Evolutionary conservation across 768 basidiomycete genomes (phyloP), one percentile per base, ranked within the genome.

Genomic region (Suillus placidus): DNA sequence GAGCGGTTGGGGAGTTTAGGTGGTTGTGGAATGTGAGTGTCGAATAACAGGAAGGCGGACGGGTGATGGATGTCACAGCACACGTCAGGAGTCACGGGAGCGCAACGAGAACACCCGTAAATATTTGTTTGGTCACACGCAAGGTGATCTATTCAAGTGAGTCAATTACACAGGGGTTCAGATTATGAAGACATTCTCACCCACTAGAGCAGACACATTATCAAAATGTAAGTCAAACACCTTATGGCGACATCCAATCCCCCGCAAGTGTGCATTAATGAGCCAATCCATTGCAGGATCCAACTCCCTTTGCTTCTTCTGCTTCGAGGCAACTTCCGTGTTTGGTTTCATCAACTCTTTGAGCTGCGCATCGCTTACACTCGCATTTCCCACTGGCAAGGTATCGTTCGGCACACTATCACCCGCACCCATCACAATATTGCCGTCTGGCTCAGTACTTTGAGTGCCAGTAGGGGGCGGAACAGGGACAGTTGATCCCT

Each of bases 251-350:
- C 61, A 77, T 30, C 42, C 38, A 18, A 69, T 45, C 6, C 60
- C 62, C 4, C 65, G 61, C 12, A 58, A 54, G 2, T 62, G 61
- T 0, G 77, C 72, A 63, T 78, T 79, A 26, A 78, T 69, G 23
- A 78, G 63, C 65, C 71, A 69, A 52, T 76, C 71, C 45, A 78
- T 49, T 4, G 65, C 73, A 5, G 64, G 71, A 13, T 71, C 65
- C 6, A 72, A 40, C 26, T 66, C 67, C 51, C 26, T 4, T 20
- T 64, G 66, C 35, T 32, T 26, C 49, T 56, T 56, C 34, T 66
- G 63, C 49, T 47, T 60, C 6, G 23, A 49, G 0, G 23, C 20
- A n/a, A 45, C 43, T 20, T 45, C 20, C 13, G 4, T 20, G 43
- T 45, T 45, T 4, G 12, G 47, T 49, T 23, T 49, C 47, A 49